Base-by-base conservation (phyloP, 306 rosid species). In the Rosa chinensis region DNA sequence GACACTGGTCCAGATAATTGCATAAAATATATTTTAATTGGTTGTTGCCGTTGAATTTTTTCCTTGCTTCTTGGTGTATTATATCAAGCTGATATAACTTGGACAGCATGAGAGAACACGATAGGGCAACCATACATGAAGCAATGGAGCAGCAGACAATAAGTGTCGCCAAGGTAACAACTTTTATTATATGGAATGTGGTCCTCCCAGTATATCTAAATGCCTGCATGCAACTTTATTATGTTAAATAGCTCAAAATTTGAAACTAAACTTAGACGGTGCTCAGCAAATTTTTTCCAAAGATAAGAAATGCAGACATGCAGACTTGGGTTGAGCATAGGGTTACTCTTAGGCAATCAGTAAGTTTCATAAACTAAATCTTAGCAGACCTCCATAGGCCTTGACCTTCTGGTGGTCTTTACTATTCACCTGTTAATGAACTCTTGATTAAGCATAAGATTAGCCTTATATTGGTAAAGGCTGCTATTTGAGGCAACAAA, bases 121-220 rank as follows among this genome's bases (percentile, higher is more conserved):
- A 94, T 52, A 89, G 99, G 87, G 93, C 99, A 78, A 94, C 99
- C 49, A 92, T 94, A 84, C 99, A 94, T 84, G 99, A 94, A 89
- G 99, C 99, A 87, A 94, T 94, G 99, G 99, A 92, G 83, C 99
- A 94, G 89, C 99, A 94, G 87, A 94, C 99, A 62, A 92, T 94
- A 85, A 94, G 99, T 83, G 97, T 94, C 63, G 99, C 99, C 84
- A 92, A 94, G 97, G 97, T 92, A 86, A 79, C 82, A 20, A 44
- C 72, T 74, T 80, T 21, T 37, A 49, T 14, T 61, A 28, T 58
- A 21, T 16, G 40, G 9, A 59, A 69, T 20, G 73, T 48, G 8
- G 42, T 73, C 40, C 63, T 39, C 48, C 37, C 10, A 23, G 50
- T 37, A 21, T 9, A n/a, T 53, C 49, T 71, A 53, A 18, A 53